phyloP scores from a whole-genome alignment of 2,329 filamentous ascomycete genomes.

The Stachybotrys echinatus region DNA sequence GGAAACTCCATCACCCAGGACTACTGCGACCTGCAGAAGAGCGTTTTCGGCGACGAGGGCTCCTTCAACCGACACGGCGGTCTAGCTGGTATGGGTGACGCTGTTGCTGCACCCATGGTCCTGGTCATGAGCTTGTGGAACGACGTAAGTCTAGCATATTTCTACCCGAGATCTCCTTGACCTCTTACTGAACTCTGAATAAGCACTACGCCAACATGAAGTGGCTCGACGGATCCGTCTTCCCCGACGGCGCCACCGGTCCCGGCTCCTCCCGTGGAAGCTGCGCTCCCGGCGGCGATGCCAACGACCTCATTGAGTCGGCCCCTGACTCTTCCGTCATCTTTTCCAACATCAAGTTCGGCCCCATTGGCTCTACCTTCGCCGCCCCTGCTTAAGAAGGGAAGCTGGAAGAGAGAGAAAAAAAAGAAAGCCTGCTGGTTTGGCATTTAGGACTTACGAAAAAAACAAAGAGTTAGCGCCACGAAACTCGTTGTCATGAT shows the following conservation, averaged over 20 bases:
- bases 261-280: slow-evolving; percentile 49
- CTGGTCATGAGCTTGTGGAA: slow-evolving; percentile 53
- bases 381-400: not conserved
- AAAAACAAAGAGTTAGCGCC: too few species aligned
- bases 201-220: slow-evolving; percentile 63
- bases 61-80: slow-evolving; percentile 53
- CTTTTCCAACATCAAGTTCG: slow-evolving; percentile 57
- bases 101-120: slow-evolving; percentile 36
- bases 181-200: not conserved
- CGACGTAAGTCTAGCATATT: slow-evolving; percentile 34
- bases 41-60: slow-evolving; percentile 46
- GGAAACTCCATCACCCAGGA: slow-evolving; percentile 47
- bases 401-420: not conserved
- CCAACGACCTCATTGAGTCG: slow-evolving; percentile 40
- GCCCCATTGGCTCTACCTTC: slow-evolving; percentile 49
- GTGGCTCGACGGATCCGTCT: slow-evolving; percentile 63
- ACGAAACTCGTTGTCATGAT: too few species aligned
- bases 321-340: slow-evolving; percentile 43
- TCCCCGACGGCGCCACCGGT: slow-evolving; percentile 42
- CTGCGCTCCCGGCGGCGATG: slow-evolving; percentile 46
- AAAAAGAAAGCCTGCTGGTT: too few species aligned
- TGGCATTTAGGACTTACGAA: too few species aligned
- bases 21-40: slow-evolving; percentile 57
- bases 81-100: slow-evolving; percentile 48
- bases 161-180: not conserved